Conservation (phyloP, 805 yeast genomes). For the Millerozyma miso region DNA sequence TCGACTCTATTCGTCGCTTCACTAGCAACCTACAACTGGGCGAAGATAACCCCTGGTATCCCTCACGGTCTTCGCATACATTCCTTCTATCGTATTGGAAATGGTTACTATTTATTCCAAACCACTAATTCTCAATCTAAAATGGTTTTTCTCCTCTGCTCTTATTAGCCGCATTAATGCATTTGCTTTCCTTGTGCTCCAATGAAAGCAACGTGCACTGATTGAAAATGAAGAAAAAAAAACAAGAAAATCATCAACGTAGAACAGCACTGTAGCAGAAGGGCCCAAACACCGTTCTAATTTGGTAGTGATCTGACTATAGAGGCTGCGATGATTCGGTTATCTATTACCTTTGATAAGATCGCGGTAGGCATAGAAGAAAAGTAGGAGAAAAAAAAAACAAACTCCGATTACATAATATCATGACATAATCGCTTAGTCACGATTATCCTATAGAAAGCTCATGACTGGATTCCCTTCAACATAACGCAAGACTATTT, state of each 20-base stretch:
- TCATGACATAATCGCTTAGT: not conserved
- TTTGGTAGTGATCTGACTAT: too few species aligned
- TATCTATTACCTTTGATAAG: too few species aligned
- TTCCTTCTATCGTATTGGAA: not conserved
- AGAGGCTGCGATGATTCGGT: too few species aligned
- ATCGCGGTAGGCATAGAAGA: too few species aligned
- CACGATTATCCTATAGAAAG: not conserved
- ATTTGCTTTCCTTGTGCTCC: too few species aligned
- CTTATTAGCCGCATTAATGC: not conserved
- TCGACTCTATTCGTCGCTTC: constrained; percentile 1
- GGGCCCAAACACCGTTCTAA: too few species aligned
- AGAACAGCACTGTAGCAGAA: too few species aligned
- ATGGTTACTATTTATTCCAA: not conserved
- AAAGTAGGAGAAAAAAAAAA: too few species aligned
- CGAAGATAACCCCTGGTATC: not conserved
- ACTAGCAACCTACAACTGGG: not conserved
- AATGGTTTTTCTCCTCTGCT: not conserved
- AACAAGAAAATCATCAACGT: too few species aligned
- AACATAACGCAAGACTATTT: not conserved
- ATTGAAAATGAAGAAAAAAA: too few species aligned
- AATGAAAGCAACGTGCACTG: too few species aligned
- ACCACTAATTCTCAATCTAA: not conserved
- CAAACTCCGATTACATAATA: too few species aligned
- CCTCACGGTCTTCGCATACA: not conserved
- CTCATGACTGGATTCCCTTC: not conserved